Base-by-base conservation (phyloP, 1,139 yeast genomes). In the Candida anutae region DNA sequence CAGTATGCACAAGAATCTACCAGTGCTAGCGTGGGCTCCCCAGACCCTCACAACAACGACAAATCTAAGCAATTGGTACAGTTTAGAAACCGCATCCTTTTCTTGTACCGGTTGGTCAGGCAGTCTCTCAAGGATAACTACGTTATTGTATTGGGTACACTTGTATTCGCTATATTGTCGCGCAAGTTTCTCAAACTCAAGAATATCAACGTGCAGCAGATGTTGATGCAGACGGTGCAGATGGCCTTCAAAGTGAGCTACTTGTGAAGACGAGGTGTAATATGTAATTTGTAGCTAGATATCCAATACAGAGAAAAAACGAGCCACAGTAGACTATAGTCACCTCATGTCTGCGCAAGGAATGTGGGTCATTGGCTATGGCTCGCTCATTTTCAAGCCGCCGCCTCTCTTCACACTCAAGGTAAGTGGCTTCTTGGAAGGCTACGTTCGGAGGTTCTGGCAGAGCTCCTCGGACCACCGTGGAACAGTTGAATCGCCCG, bases 281-380 rank as follows among this genome's bases (percentile, higher is more conserved):
- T n/a, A n/a, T n/a, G n/a, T n/a, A n/a, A n/a, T n/a, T n/a, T n/a
- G n/a, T n/a, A n/a, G n/a, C n/a, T n/a, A n/a, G n/a, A n/a, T n/a
- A n/a, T n/a, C n/a, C n/a, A n/a, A n/a, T n/a, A n/a, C n/a, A n/a
- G n/a, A n/a, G n/a, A n/a, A n/a, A n/a, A n/a, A n/a, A n/a, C n/a
- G n/a, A n/a, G n/a, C n/a, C n/a, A n/a, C n/a, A n/a, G n/a, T n/a
- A n/a, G n/a, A n/a, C n/a, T n/a, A n/a, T n/a, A n/a, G n/a, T n/a
- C n/a, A 17, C 19, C 8, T 17, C 19, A 17, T 17, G 19, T n/a
- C n/a, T n/a, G n/a, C n/a, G n/a, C n/a, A n/a, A 10, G 60, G 70
- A 5, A 72, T 77, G 39, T 87, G 95, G 94, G 69, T 88, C 12
- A 77, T 87, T 15, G 96, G 96, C 3, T 88, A 88, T 46, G 97